phyloP scores from a whole-genome alignment of 2,329 filamentous ascomycete species.

The Exserohilum rostratum region DNA sequence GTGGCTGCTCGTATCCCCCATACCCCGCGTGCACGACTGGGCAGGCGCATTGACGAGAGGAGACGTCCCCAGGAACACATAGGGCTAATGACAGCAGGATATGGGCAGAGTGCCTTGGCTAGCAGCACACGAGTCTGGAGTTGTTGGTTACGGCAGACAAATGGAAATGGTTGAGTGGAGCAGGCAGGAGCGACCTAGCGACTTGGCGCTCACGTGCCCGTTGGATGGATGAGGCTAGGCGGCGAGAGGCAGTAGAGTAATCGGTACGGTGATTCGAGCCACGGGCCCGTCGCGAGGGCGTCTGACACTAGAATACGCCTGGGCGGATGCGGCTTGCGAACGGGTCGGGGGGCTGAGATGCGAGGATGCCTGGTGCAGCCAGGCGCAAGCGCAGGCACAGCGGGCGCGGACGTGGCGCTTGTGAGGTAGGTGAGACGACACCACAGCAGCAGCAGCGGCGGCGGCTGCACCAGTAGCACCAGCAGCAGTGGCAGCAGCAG shows the following conservation, averaged over 20 bases:
- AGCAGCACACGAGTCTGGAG: slow-evolving; percentile 23
- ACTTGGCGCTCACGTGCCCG: slow-evolving; percentile 38
- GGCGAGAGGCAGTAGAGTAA: slow-evolving; percentile 21
- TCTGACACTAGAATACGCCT: too few relatives aligned
- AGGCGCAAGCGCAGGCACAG: too few relatives aligned
- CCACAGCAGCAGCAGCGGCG: too few relatives aligned
- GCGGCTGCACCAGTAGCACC: too few relatives aligned
- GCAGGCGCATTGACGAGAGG: slow-evolving; percentile 17
- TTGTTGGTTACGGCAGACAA: slow-evolving; percentile 38
- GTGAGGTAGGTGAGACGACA: too few relatives aligned
- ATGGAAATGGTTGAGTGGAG: slow-evolving; percentile 38
- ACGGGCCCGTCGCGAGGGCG: neutral
- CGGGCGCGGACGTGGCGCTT: too few relatives aligned
- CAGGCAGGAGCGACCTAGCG: slow-evolving; percentile 25
- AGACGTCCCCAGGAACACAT: slow-evolving; percentile 27
- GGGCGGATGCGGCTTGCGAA: too few relatives aligned
- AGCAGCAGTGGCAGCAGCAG: too few relatives aligned
- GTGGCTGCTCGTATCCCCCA: slow-evolving; percentile 17
- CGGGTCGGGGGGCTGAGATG: neutral
- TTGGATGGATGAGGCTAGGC: slow-evolving; percentile 17
- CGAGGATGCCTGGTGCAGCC: neutral
- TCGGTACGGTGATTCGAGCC: slow-evolving; percentile 19
- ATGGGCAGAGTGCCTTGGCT: slow-evolving; percentile 21
- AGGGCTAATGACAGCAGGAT: slow-evolving; percentile 17
- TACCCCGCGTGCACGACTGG: slow-evolving; percentile 26